phyloP scores from a whole-genome alignment of 768 basidiomycete species.

The Phanerochaete sordida region DNA sequence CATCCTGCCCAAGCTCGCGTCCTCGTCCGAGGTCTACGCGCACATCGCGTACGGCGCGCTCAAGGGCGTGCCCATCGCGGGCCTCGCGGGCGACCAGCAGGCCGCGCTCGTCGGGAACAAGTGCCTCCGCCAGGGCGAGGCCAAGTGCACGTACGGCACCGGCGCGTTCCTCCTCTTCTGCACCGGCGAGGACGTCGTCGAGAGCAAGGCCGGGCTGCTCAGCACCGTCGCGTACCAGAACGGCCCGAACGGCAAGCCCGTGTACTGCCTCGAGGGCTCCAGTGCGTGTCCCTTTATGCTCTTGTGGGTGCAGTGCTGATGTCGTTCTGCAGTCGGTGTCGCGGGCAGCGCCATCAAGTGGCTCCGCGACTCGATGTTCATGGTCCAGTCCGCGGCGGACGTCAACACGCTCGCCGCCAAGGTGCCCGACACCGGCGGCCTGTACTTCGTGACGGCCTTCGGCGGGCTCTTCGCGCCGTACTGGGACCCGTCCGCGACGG shows the following conservation, averaged over 20 bases:
- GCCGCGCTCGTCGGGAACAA: constrained; percentile 96
- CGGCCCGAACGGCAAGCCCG: constrained; percentile 69
- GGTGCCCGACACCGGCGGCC: constrained; percentile 77
- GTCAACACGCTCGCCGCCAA: constrained; percentile 82
- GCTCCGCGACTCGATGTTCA: constrained; percentile 85
- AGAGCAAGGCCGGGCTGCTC: constrained; percentile 82
- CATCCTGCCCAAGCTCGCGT: constrained; percentile 83
- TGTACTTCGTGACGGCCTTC: constrained; percentile 97
- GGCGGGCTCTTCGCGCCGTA: constrained; percentile 94
- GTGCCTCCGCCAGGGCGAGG: constrained; percentile 85
- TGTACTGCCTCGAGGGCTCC: constrained; percentile 93
- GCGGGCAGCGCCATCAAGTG: constrained; percentile 96
- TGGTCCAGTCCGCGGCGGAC: constrained; percentile 78
- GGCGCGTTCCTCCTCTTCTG: constrained; percentile 96
- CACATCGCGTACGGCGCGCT: constrained; percentile 62
- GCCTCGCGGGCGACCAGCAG: constrained; percentile 97
- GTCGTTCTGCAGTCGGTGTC: constrained; percentile 63
- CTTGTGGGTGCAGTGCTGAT: background rate
- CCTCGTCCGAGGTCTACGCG: constrained; percentile 92
- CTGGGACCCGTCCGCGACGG: constrained; percentile 93
- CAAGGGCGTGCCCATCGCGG: constrained; percentile 80
- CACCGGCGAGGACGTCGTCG: constrained; percentile 83
- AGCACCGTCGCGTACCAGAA: constrained; percentile 94
- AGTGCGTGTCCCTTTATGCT: constrained; percentile 46
- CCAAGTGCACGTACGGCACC: constrained; percentile 98